Conservation (phyloP, 805 yeast species). For the Gaillardinia entomophila region DNA sequence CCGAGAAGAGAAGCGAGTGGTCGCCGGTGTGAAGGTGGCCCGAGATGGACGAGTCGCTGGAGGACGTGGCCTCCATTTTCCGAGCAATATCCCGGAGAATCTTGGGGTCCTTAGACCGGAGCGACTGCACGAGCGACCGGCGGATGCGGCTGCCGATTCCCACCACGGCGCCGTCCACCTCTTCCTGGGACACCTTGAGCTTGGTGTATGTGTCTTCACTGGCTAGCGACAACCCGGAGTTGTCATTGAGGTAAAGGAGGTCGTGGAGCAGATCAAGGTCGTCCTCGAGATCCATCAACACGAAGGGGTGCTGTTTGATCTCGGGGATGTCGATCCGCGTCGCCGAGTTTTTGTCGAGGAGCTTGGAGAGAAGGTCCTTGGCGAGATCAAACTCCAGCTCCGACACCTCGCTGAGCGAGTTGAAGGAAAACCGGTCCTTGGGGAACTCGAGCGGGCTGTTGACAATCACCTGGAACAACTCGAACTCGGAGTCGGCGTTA, state of each 20-base stretch:
- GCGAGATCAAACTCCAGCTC: constrained; percentile 42
- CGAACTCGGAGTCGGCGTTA: constrained; percentile 80
- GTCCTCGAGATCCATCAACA: constrained; percentile 33
- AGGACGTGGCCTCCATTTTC: constrained; percentile 14
- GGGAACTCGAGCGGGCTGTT: constrained; percentile 59
- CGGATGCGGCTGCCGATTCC: constrained; percentile 71
- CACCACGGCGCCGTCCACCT: constrained; percentile 69
- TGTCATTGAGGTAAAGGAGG: constrained; percentile 26
- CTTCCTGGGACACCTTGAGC: constrained; percentile 56
- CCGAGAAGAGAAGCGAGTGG: constrained; percentile 29
- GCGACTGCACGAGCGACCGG: constrained; percentile 3
- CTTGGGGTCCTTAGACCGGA: constrained; percentile 16
- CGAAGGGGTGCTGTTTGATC: constrained; percentile 73
- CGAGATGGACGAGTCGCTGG: constrained; percentile 8
- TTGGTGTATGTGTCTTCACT: neutral
- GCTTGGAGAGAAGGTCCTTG: constrained; percentile 51
- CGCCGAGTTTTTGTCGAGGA: constrained; percentile 67
- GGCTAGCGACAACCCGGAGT: neutral
- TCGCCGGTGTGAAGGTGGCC: constrained; percentile 6
- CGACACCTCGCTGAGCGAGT: constrained; percentile 33
- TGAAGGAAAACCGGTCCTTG: constrained; percentile 19
- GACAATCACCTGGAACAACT: constrained; percentile 76
- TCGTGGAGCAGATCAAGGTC: constrained; percentile 30
- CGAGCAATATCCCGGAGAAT: constrained; percentile 13
- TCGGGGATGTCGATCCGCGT: constrained; percentile 64